Base-by-base conservation (phyloP, 2,329 filamentous ascomycete genomes). In the Ambrosiella cleistominuta region DNA sequence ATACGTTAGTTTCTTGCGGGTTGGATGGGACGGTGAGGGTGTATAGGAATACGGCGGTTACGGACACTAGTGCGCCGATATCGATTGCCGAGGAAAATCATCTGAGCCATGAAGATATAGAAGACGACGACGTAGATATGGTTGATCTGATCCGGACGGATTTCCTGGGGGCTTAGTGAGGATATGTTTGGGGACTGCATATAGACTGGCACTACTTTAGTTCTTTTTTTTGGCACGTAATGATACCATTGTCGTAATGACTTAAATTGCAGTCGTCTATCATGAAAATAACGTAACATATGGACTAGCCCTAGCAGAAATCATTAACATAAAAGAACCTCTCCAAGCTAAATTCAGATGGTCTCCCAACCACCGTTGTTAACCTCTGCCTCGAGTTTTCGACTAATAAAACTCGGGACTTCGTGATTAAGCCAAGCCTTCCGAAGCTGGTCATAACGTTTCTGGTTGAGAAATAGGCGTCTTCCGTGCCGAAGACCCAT, bases 331-430 rank as follows among this genome's bases (percentile, higher is more conserved):
- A 47, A 8, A 8, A 17, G 13, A 8, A 17, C n/a, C 44, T 47
- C 44, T 8, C 7, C 11, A 15, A 27, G 27, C 27, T 27, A 27
- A 8, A 8, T 47, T 47, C 17, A 79, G 56, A 82, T 76, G n/a
- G 82, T 96, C 73, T 98, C 93, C 93, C 93, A 98, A 0, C 93
- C 93, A 0, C 93, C 93, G 65, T 88, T 96, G 67, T 98, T 98
- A 50, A 96, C 88, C 69, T 98, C 93, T 12, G 88, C 85, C 73
- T 98, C 93, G 63, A 98, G 71, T 70, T 88, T 91, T 63, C 93
- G 78, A 63, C 86, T 87, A 67, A 98, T 95, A 52, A 88, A 82
- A 63, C 86, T 94, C 40, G 90, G 90, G 36, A 98, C 81, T 3
- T 86, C 84, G 65, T 96, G 89, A 54, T 82, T 80, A 61, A 97